phyloP scores from a whole-genome alignment of 495 filamentous ascomycete genomes.

The Usnea hakonensis region DNA sequence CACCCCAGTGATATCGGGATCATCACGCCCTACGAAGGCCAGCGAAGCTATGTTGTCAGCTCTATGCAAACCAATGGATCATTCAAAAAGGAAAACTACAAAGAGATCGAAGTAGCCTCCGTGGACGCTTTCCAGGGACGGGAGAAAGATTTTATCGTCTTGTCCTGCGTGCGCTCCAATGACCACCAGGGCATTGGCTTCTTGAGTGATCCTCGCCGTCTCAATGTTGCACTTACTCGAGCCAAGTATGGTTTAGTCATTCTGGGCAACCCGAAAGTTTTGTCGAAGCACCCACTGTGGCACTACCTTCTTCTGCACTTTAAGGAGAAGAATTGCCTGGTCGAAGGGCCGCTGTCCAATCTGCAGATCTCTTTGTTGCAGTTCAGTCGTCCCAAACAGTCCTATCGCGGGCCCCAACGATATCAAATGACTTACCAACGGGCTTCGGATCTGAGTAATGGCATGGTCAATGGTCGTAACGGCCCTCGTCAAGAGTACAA shows the following conservation, averaged over 20 bases:
- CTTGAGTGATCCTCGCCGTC: slow-evolving; percentile 92
- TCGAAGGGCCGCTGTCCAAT: slow-evolving; percentile 94
- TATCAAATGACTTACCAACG: slow-evolving; percentile 79
- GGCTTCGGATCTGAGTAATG: slow-evolving; percentile 47
- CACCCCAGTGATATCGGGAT: slow-evolving; percentile 88
- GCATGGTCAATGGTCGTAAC: slow-evolving; percentile 43
- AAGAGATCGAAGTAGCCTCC: slow-evolving; percentile 96
- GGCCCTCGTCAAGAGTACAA: slow-evolving; percentile 62
- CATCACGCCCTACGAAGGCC: slow-evolving; percentile 97
- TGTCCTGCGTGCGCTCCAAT: slow-evolving; percentile 97
- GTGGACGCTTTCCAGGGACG: slow-evolving; percentile 98
- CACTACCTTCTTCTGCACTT: slow-evolving; percentile 94
- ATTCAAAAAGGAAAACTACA: slow-evolving; percentile 98
- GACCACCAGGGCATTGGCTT: slow-evolving; percentile 99
- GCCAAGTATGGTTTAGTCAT: slow-evolving; percentile 95
- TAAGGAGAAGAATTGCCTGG: slow-evolving; percentile 93
- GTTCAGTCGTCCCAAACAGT: slow-evolving; percentile 87
- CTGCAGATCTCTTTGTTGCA: slow-evolving; percentile 90
- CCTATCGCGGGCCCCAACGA: slow-evolving; percentile 82
- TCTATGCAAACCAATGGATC: slow-evolving; percentile 97
- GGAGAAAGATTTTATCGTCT: slow-evolving; percentile 98
- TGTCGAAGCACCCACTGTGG: slow-evolving; percentile 97
- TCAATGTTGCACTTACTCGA: slow-evolving; percentile 97
- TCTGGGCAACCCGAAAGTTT: slow-evolving; percentile 94
- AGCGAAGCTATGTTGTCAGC: slow-evolving; percentile 96